Base-by-base conservation (phyloP, 208 protist species). In the Leishmania gerbilli region DNA sequence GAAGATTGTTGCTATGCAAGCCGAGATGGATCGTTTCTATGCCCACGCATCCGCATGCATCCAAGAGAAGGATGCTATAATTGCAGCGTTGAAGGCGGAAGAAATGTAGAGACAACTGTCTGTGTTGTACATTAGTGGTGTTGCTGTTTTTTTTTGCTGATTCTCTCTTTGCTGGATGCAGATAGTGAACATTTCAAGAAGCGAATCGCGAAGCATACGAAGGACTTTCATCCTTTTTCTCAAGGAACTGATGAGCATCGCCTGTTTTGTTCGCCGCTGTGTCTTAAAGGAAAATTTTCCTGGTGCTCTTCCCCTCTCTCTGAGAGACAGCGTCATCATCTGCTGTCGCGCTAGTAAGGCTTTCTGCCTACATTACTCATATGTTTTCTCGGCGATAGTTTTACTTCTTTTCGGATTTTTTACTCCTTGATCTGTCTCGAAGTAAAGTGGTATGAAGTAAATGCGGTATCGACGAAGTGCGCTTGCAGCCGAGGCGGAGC, bases 1-100 rank as follows among this genome's bases (percentile, higher is more conserved):
- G 1, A 85, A 56, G 31, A 79, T 85, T 3, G 55, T 53, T 1
- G 79, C 75, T 45, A 85, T 85, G 82, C 53, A 79, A 58, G 71
- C 19, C 19, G 82, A 85, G 62, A 76, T 85, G 72, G 72, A 81
- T 3, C 49, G 53, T 0, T 82, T 82, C 27, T 77, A 76, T 67
- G 62, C n/a, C 7, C 74, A 85, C 27, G 77, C 78, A 15, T 65
- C 77, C 2, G 77, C 71, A 5, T 64, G 82, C 13, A 69, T 85
- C 5, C 71, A 74, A 19, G 82, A 85, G 40, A 85, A 85, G 49
- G 78, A 85, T 58, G 34, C n/a, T 2, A 76, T 85, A 8, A 85
- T 85, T 45, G 62, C 37, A 13, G 72, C 82, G 0, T 64, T 85
- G 11, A 85, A 85, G 67, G 34, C 82, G 58, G 34, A 37, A 49